These are phyloP conservation scores for Domatiomyces globalis DNA, from an alignment of 2,329 filamentous ascomycete species.

Conservation along the genomic window DNA sequence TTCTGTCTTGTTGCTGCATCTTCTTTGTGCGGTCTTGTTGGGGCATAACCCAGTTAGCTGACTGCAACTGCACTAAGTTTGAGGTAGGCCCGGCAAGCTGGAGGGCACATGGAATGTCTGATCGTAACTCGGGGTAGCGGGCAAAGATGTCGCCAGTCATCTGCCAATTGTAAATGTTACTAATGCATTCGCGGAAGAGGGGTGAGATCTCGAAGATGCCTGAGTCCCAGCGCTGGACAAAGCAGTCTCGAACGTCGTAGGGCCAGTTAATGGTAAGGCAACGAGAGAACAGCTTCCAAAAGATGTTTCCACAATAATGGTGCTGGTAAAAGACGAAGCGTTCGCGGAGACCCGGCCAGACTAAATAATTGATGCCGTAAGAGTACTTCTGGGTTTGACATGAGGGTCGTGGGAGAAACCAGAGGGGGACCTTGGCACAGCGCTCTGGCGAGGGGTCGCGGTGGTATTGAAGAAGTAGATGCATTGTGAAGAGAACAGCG, in stretches of 20 bases:
- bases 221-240: constrained; percentile 12
- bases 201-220: constrained; percentile 15
- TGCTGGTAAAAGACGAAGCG: constrained; percentile 3
- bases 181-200: constrained; percentile 13
- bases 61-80: not conserved
- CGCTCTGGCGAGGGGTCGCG: constrained; percentile 2
- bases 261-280: constrained; percentile 4
- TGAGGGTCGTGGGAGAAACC: not conserved
- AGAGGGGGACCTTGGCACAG: constrained; percentile 1
- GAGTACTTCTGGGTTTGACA: not conserved
- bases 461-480: constrained; percentile 2
- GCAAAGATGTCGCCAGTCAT: constrained; percentile 15
- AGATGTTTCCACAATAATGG: constrained; percentile 5
- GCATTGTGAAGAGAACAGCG: constrained; percentile 1
- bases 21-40: not conserved
- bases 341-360: constrained; percentile 5
- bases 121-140: constrained; percentile 14
- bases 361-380: constrained; percentile 6
- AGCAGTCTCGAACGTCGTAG: constrained; percentile 7
- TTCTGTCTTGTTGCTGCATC: not conserved
- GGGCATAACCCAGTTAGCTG: not conserved
- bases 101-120: constrained; percentile 13
- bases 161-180: constrained; percentile 15
- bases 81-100: not conserved
- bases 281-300: constrained; percentile 2